These are phyloP conservation scores for Penicillium salamii DNA, from an alignment of 495 filamentous ascomycete genomes.

Conservation along the genomic window DNA sequence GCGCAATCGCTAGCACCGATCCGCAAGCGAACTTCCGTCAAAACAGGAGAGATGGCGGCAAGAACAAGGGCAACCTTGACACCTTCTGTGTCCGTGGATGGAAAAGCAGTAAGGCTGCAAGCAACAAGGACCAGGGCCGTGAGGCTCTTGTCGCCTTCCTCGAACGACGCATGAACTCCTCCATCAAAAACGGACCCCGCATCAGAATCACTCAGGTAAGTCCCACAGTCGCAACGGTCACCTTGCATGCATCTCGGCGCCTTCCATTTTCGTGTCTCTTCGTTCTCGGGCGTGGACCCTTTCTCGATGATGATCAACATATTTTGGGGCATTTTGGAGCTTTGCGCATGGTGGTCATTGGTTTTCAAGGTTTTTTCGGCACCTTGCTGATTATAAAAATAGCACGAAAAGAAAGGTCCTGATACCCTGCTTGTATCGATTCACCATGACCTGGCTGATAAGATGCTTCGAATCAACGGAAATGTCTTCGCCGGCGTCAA, in stretches of 20 bases:
- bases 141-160: conserved; percentile 72
- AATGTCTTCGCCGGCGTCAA: conserved; percentile 62
- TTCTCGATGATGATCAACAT: conserved; percentile 56
- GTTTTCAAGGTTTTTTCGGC: conserved; percentile 51
- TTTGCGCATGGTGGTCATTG: conserved; percentile 46
- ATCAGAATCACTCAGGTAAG: conserved; percentile 84
- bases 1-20: conserved; percentile 37
- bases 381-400: conserved; percentile 67
- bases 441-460: conserved; percentile 57
- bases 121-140: conserved; percentile 67
- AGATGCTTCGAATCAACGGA: conserved; percentile 60
- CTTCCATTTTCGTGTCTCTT: conserved; percentile 52
- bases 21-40: conserved; percentile 42
- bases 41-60: conserved; percentile 13
- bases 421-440: conserved; percentile 66
- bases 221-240: conserved; percentile 53
- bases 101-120: conserved; percentile 69
- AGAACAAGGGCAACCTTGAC: conserved; percentile 17
- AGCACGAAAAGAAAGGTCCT: conserved; percentile 62
- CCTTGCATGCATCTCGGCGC: conserved; percentile 46
- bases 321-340: conserved; percentile 28
- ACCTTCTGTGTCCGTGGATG: conserved; percentile 65
- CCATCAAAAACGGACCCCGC: conserved; percentile 44
- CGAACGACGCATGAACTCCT: conserved; percentile 67
- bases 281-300: conserved; percentile 55